Percentiles rank a stretch among this genome's conserved stretches.
Conservation (phyloP, 345 rosid genomes). For the Lepidium didymum region DNA sequence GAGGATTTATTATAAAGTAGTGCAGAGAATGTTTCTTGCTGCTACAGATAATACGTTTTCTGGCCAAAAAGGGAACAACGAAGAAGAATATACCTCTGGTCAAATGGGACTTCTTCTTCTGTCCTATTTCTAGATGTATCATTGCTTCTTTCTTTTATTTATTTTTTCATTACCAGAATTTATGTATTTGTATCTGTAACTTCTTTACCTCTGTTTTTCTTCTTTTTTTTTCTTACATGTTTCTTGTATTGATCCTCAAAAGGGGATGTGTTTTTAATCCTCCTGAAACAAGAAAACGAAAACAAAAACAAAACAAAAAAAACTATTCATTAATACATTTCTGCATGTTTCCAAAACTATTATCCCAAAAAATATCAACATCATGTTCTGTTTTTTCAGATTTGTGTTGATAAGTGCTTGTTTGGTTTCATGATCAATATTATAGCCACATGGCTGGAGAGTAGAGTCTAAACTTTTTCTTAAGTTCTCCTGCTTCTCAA, state of each 20-base stretch:
- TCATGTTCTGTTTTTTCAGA: not conserved
- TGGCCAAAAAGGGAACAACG: constrained; percentile 12
- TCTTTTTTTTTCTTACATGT: constrained; percentile 17
- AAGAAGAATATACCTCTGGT: constrained; percentile 29
- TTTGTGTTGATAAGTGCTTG: not conserved
- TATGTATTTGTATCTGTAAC: constrained; percentile 32
- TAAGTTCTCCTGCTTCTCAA: not conserved
- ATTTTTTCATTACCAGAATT: not conserved
- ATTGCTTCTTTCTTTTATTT: constrained; percentile 7
- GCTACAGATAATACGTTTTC: constrained; percentile 20
- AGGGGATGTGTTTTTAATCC: constrained; percentile 21
- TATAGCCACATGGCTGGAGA: not conserved
- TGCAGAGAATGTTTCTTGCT: constrained; percentile 35
- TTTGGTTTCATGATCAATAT: constrained; percentile 18
- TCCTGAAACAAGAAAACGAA: constrained; percentile 9
- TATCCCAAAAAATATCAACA: not conserved
- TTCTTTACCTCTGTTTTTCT: constrained; percentile 13
- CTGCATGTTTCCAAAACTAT: not conserved
- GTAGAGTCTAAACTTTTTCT: not conserved
- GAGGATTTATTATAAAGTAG: constrained; percentile 7
- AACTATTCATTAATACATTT: constrained; percentile 10
- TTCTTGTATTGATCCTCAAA: constrained; percentile 26
- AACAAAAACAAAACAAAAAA: not conserved
- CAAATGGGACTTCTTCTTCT: constrained; percentile 31
- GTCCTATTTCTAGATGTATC: constrained; percentile 30